Base-by-base conservation (phyloP, 306 rosid species). In the Pachyrhizus erosus region DNA sequence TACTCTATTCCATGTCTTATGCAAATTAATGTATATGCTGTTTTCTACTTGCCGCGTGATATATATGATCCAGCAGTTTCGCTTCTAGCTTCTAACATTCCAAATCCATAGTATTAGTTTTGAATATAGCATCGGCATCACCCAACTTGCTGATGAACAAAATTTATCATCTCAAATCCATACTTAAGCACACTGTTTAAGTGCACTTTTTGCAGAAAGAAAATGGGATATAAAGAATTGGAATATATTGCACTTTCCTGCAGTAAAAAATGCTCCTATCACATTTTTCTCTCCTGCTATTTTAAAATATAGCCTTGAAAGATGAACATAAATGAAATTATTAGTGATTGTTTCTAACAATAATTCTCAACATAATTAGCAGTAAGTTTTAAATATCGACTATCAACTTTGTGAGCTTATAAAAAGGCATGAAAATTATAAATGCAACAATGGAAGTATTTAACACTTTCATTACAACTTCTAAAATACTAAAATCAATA, bases 201-300 rank as follows among this genome's bases (percentile, higher is more conserved):
- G 8, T 48, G 21, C 21, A 33, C 78, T 21, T 70, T 70, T 57
- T 68, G 86, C 78, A 13, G 42, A 10, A 46, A 33, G 43, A 52
- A 62, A 23, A 80, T 13, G 5, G 11, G 1, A 23, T 60, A 65
- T 60, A 54, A 23, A 58, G 7, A 58, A 58, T 23, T 58, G 17
- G 34, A 24, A 58, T 12, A 58, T 3, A 23, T 58, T 58, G 24
- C 65, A 23, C n/a, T 21, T 13, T 24, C 65, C 65, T 58, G 27
- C 65, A 23, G 17, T 11, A 23, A 24, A 58, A 58, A 58, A 58
- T 58, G n/a, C 8, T 58, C 65, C 11, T 58, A 24, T 24, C 12
- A 58, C 65, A 58, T 24, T 24, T 58, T 58, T 24, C 34, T 58
- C 65, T 11, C 7, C 65, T 58, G 24, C n/a, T 11, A 24, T 21